Evolutionary conservation across 2,329 filamentous ascomycete genomes (phyloP).

Genomic region (Fusarium sp.): DNA sequence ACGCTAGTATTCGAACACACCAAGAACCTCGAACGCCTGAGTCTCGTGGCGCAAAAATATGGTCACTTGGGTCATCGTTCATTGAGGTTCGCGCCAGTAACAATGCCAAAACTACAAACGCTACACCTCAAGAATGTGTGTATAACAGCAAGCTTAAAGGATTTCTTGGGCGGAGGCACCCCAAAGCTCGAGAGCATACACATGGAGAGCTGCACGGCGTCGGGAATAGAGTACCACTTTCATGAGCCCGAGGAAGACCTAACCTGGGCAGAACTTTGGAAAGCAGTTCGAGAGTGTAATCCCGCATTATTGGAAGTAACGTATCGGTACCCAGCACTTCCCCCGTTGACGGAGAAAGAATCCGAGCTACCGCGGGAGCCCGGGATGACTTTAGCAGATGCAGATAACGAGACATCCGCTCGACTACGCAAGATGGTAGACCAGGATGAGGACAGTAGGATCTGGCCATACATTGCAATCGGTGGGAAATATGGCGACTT

Average conservation of each 20-base stretch:
- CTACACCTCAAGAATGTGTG: constrained; percentile 4
- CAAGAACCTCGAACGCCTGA: neutral
- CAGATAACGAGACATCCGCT: too few species aligned
- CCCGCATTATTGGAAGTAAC: neutral
- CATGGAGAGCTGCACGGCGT: neutral
- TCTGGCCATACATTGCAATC: constrained; percentile 15
- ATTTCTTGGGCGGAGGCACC: neutral
- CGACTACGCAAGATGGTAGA: neutral
- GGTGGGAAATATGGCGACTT: neutral
- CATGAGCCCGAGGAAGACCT: neutral
- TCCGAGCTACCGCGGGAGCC: too few species aligned
- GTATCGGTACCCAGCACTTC: neutral
- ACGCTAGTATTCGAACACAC: neutral
- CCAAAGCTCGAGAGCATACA: neutral
- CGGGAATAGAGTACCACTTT: neutral
- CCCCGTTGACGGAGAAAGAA: neutral
- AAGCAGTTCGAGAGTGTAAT: neutral
- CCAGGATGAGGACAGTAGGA: neutral
- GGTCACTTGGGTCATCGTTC: neutral
- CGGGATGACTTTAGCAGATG: too few species aligned
- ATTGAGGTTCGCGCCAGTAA: neutral
- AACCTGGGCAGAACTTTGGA: constrained; percentile 16
- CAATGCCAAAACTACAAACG: neutral
- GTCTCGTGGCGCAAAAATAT: neutral
- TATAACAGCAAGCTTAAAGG: neutral